These are phyloP conservation scores for Pseudogymnoascus sp. DNA, from an alignment of 2,329 filamentous ascomycete genomes.

Conservation along the genomic window DNA sequence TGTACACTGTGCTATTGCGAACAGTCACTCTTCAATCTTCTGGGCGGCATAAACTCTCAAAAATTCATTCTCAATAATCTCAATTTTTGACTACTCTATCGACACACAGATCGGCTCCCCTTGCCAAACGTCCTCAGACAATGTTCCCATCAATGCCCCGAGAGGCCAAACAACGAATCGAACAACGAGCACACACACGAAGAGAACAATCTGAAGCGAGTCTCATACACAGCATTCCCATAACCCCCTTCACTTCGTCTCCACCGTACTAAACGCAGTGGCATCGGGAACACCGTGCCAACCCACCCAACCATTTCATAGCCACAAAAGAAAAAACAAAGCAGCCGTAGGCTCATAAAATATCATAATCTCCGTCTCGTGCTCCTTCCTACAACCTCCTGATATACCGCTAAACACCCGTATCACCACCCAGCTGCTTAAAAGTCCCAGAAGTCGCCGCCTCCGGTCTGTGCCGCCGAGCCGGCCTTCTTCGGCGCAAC, in stretches of 20 bases:
- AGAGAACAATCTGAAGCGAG: constrained; percentile 7
- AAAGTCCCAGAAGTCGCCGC: constrained; percentile 34
- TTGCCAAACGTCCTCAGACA: not conserved
- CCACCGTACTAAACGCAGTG: not conserved
- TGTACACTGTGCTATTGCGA: not conserved
- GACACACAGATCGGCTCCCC: not conserved
- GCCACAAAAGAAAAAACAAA: constrained; percentile 8
- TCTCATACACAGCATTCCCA: constrained; percentile 8
- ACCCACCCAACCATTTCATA: constrained; percentile 7
- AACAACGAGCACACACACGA: constrained; percentile 7
- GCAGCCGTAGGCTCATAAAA: constrained; percentile 9
- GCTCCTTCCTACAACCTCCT: not conserved
- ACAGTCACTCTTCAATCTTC: not conserved
- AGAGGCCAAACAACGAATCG: constrained; percentile 7
- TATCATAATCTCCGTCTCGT: constrained; percentile 6
- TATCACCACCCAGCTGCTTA: constrained; percentile 16
- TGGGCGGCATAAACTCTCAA: not conserved
- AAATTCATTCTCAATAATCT: not conserved
- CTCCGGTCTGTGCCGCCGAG: constrained; percentile 23
- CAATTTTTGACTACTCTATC: constrained; percentile 5
- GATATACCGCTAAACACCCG: not conserved
- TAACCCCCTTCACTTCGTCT: constrained; percentile 2
- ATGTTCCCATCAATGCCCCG: not conserved
- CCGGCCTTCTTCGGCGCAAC: constrained; percentile 22
- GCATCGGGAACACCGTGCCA: constrained; percentile 6